phyloP scores from a whole-genome alignment of 2,329 filamentous ascomycete species.

The Aspergillus chevalieri region DNA sequence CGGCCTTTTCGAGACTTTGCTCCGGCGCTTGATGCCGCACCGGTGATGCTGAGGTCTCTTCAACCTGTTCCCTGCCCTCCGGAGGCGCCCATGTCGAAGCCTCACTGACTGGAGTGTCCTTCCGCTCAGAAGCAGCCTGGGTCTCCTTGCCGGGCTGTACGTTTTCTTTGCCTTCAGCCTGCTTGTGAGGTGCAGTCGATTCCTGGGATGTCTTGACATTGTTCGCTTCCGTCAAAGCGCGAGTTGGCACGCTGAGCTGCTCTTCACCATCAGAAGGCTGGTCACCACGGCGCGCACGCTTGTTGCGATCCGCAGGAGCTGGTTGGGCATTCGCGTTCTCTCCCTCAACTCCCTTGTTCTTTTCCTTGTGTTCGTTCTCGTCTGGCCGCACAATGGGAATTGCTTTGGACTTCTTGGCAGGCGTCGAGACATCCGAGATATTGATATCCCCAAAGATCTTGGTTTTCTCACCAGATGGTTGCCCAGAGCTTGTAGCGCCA shows the following conservation, averaged over 20 bases:
- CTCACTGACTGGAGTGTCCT: conserved; percentile 28
- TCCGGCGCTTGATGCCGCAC: conserved; percentile 17
- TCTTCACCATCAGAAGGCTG: conserved; percentile 68
- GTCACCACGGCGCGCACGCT: conserved; percentile 62
- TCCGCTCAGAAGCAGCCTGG: conserved; percentile 31
- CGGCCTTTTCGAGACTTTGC: conserved; percentile 6
- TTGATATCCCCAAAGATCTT: conserved; percentile 66
- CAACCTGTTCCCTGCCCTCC: conserved; percentile 49
- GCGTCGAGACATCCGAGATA: conserved; percentile 57
- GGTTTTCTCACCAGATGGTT: conserved; percentile 16
- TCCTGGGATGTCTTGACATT: conserved; percentile 22
- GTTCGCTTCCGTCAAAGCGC: conserved; percentile 27
- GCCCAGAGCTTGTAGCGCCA: conserved; percentile 17
- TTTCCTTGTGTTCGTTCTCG: conserved; percentile 41
- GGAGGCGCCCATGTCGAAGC: conserved; percentile 54
- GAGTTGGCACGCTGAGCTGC: conserved; percentile 57
- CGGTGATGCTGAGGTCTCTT: conserved; percentile 44
- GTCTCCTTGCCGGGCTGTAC: conserved; percentile 32
- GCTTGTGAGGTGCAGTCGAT: conserved; percentile 17
- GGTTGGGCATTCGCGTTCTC: conserved; percentile 58
- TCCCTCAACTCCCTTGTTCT: conserved; percentile 30
- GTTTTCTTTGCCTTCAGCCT: conserved; percentile 34
- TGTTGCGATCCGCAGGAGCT: conserved; percentile 63
- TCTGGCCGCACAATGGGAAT: conserved; percentile 70
- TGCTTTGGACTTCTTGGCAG: conserved; percentile 69